Base-by-base conservation (phyloP, 2,329 filamentous ascomycete species). In the Fusarium secorum region DNA sequence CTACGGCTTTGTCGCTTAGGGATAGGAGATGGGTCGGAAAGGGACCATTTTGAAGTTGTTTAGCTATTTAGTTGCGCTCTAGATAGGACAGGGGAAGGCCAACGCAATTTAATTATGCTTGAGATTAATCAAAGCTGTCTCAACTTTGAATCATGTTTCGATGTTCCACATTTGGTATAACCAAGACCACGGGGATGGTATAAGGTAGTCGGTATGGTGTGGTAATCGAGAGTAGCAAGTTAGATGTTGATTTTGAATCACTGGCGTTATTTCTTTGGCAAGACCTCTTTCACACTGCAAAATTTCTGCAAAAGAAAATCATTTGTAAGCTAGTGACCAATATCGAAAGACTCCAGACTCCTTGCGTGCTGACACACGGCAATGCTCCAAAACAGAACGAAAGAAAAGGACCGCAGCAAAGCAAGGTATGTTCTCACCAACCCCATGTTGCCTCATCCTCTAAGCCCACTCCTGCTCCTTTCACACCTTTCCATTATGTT, bases 361-460 rank as follows among this genome's bases (percentile, higher is more conserved):
- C 69, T 26, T 53, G 39, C 56, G 69, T 66, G 60, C 54, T 66
- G 28, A 71, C 45, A 66, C 65, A 71, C 49, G 56, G 44, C 38
- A 30, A 44, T 63, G 24, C 32, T 46, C 10, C 30, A 4, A 32
- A 59, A 32, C 15, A 35, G 44, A 49, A 33, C 8, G 30, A 48
- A 48, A 26, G 22, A 35, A 26, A 33, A 39, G 55, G 24, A 33
- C 26, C 32, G 26, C 26, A 42, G 56, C 48, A 42, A 65, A 57
- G 35, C n/a, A 24, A 49, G 44, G 60, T 39, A 26, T 39, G 53
- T 70, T 51, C 52, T 72, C 65, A 54, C 69, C 69, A 70, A 72
- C 56, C 48, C 39, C 36, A 22, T 33, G 44, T 51, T 68, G 45
- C 57, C 39, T 38, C 22, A 20, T 59, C 52, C 48, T n/a, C 58